Conservation (phyloP, 352 stramenopile genomes). For the Globisporangium middletonii region DNA sequence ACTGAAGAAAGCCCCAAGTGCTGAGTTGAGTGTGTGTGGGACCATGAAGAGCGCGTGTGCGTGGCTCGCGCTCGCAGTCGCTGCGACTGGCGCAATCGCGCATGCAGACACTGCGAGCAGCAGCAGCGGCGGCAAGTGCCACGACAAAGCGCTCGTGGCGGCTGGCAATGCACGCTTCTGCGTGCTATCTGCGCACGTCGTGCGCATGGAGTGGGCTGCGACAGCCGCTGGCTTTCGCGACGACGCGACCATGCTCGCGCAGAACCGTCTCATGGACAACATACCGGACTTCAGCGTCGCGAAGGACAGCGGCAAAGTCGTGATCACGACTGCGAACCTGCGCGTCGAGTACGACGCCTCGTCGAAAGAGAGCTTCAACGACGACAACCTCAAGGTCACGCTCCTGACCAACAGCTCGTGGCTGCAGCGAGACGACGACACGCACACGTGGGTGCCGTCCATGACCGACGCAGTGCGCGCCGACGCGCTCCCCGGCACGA, state of each 20-base stretch:
- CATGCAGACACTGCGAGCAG: neutral
- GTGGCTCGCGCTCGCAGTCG: constrained; percentile 6
- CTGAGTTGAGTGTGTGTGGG: neutral
- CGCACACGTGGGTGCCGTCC: constrained; percentile 15
- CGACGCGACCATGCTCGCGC: constrained; percentile 15
- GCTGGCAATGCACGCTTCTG: constrained; percentile 28
- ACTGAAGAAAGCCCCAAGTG: too few species aligned
- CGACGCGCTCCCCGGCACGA: constrained; percentile 24
- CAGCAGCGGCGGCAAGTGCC: constrained; percentile 5
- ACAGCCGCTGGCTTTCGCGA: constrained; percentile 15
- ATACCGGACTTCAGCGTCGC: constrained; percentile 13
- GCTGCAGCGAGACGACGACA: neutral
- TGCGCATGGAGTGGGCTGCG: constrained; percentile 28
- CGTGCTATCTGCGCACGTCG: constrained; percentile 24
- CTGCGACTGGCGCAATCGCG: neutral
- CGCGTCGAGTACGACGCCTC: constrained; percentile 15
- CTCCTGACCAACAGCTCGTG: constrained; percentile 2
- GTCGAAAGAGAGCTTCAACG: constrained; percentile 19
- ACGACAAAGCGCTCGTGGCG: constrained; percentile 12
- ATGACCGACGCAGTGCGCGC: constrained; percentile 16
- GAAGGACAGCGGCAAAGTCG: constrained; percentile 12
- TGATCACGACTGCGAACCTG: constrained; percentile 16
- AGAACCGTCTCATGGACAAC: constrained; percentile 15
- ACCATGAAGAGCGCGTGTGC: constrained; percentile 3
- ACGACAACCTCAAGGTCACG: constrained; percentile 21